Conservation (phyloP, 73 alveolate genomes). For the Paramecium sexaurelia region DNA sequence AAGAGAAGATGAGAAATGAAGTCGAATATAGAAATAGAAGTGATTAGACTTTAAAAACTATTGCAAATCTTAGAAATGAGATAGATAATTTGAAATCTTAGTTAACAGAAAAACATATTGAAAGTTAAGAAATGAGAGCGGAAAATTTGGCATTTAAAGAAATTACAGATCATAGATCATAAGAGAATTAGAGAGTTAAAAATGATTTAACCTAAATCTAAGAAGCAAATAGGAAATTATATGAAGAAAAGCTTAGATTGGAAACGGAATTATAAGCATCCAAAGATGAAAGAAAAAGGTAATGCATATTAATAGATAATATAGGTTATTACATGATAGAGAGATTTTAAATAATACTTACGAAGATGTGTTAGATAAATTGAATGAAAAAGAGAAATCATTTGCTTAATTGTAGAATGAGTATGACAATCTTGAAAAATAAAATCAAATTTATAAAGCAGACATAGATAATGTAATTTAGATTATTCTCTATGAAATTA, state of each 20-base stretch:
- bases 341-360: slow-evolving; percentile 6
- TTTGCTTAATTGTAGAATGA: background rate
- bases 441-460: background rate
- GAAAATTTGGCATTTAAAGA: slow-evolving; percentile 66
- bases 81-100: slow-evolving; percentile 60
- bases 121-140: slow-evolving; percentile 60
- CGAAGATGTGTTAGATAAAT: slow-evolving; percentile 43
- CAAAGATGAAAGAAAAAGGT: slow-evolving; percentile 51
- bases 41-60: slow-evolving; percentile 51
- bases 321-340: slow-evolving; percentile 22
- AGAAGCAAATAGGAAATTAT: slow-evolving; percentile 55
- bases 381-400: slow-evolving; percentile 1
- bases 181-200: slow-evolving; percentile 54
- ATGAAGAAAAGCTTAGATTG: slow-evolving; percentile 52
- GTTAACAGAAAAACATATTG: slow-evolving; percentile 65
- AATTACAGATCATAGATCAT: slow-evolving; percentile 56
- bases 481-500: background rate
- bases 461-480: slow-evolving; percentile 33
- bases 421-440: background rate
- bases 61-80: slow-evolving; percentile 52
- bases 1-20: slow-evolving; percentile 69
- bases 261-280: slow-evolving; percentile 5
- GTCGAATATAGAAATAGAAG: slow-evolving; percentile 57
- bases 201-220: slow-evolving; percentile 21
- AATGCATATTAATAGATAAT: background rate